Evolutionary conservation across 768 basidiomycete species (phyloP).

Genomic region (Lyophyllum atratum): DNA sequence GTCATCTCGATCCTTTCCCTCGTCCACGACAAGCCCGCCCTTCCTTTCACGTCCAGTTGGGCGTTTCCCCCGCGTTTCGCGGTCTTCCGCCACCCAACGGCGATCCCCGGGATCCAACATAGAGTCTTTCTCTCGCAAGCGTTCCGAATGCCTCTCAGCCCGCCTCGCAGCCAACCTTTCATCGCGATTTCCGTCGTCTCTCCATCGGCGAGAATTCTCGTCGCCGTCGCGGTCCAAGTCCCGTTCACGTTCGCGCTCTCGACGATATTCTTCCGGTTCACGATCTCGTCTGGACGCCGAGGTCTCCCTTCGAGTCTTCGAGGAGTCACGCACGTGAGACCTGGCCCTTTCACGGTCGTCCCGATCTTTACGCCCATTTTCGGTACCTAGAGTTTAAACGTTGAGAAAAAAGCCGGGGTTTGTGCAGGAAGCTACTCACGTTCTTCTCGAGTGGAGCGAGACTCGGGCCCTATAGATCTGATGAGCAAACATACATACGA

Average conservation of each 20-base stretch:
- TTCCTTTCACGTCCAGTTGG: slow-evolving; percentile 61
- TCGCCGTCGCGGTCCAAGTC: slow-evolving; percentile 48
- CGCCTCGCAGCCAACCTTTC: slow-evolving; percentile 70
- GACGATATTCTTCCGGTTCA: slow-evolving; percentile 44
- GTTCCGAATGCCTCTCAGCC: slow-evolving; percentile 45
- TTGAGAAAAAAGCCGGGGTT: background rate
- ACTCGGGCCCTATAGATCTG: slow-evolving; percentile 43
- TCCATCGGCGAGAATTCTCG: slow-evolving; percentile 76
- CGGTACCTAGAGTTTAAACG: slow-evolving; percentile 41
- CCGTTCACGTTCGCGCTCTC: slow-evolving; percentile 49
- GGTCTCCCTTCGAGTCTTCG: slow-evolving; percentile 57
- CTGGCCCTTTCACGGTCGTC: slow-evolving; percentile 66
- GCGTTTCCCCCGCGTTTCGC: slow-evolving; percentile 65
- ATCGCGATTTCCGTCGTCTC: slow-evolving; percentile 81
- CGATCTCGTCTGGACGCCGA: slow-evolving; percentile 55
- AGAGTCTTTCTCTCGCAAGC: slow-evolving; percentile 45
- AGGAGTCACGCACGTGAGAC: slow-evolving; percentile 65
- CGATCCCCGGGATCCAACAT: slow-evolving; percentile 51
- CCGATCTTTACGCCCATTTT: slow-evolving; percentile 58
- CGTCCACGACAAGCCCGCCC: slow-evolving; percentile 33
- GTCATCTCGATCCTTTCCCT: slow-evolving; percentile 42
- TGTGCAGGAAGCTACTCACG: slow-evolving; percentile 39
- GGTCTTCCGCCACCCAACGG: slow-evolving; percentile 70
- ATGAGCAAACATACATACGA: slow-evolving; percentile 11
- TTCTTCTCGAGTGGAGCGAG: slow-evolving; percentile 60